phyloP scores from a whole-genome alignment of 768 basidiomycete species.

The Amanita molliuscula region DNA sequence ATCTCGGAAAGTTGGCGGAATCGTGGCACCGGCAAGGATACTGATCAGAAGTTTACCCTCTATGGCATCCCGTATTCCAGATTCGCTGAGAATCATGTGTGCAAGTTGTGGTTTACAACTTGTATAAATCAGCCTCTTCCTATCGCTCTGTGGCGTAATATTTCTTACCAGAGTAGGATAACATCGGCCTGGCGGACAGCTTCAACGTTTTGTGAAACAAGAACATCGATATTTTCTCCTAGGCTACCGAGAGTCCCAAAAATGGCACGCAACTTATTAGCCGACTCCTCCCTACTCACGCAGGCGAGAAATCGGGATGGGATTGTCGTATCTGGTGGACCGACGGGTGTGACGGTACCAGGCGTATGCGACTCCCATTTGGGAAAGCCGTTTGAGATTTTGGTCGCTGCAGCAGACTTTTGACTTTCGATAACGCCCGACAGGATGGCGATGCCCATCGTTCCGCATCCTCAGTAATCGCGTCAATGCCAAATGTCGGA shows the following conservation, averaged over 20 bases:
- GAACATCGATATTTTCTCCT: constrained; percentile 61
- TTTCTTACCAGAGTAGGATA: constrained; percentile 72
- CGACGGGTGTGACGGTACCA: constrained; percentile 64
- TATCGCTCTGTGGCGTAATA: not conserved
- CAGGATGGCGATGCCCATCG: constrained; percentile 94
- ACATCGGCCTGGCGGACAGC: constrained; percentile 75
- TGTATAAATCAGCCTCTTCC: constrained; percentile 5
- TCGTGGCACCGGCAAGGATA: constrained; percentile 94
- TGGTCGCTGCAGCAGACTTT: constrained; percentile 27
- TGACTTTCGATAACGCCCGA: constrained; percentile 88
- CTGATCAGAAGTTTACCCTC: constrained; percentile 90
- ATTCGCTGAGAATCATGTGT: constrained; percentile 54
- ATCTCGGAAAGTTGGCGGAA: constrained; percentile 71
- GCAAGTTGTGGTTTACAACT: constrained; percentile 96
- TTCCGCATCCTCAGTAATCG: constrained; percentile 73
- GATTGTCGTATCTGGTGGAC: constrained; percentile 51
- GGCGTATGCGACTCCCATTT: constrained; percentile 68
- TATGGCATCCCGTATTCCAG: constrained; percentile 76
- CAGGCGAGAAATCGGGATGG: constrained; percentile 81
- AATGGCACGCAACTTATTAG: constrained; percentile 46
- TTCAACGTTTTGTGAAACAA: constrained; percentile 57
- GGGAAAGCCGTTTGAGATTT: constrained; percentile 13
- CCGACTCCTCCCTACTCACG: constrained; percentile 72
- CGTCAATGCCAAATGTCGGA: constrained; percentile 9
- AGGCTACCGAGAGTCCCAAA: constrained; percentile 52